Evolutionary conservation across 2,329 filamentous ascomycete genomes (phyloP).

Genomic region (Fusarium sp.): DNA sequence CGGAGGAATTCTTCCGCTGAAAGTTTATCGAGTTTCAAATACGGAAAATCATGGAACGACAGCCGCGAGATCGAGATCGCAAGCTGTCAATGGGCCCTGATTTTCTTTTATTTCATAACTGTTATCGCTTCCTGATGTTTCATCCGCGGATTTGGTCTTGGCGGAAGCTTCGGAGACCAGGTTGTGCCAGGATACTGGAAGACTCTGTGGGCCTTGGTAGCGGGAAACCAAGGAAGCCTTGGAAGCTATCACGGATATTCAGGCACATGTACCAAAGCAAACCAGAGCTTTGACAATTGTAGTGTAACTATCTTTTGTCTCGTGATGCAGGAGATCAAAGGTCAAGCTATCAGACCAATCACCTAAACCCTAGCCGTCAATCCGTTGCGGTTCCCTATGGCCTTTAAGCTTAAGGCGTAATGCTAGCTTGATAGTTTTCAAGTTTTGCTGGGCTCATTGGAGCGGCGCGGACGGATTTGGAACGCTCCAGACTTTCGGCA

Average conservation of each 20-base stretch:
- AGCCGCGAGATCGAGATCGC: conserved; percentile 42
- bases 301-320: conserved; percentile 4
- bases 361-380: conserved; percentile 8
- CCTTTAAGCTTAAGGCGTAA: conserved; percentile 22
- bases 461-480: conserved; percentile 30
- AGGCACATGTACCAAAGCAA: conserved; percentile 28
- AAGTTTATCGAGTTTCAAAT: conserved; percentile 22
- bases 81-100: conserved; percentile 1
- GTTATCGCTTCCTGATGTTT: conserved; percentile 12
- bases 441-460: conserved; percentile 25
- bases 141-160: conserved; percentile 33
- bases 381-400: conserved; percentile 7
- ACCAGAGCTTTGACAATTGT: not conserved
- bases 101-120: not conserved
- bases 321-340: conserved; percentile 11
- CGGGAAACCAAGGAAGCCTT: conserved; percentile 39
- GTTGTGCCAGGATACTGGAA: conserved; percentile 37
- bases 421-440: conserved; percentile 28
- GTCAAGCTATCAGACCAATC: conserved; percentile 23
- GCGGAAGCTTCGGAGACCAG: conserved; percentile 39
- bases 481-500: conserved; percentile 41
- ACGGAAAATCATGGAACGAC: conserved; percentile 11
- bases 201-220: conserved; percentile 33
- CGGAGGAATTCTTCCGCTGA: conserved; percentile 18
- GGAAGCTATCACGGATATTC: conserved; percentile 34